Conservation (phyloP, 164 flowering plant species). For the Piper betle region DNA sequence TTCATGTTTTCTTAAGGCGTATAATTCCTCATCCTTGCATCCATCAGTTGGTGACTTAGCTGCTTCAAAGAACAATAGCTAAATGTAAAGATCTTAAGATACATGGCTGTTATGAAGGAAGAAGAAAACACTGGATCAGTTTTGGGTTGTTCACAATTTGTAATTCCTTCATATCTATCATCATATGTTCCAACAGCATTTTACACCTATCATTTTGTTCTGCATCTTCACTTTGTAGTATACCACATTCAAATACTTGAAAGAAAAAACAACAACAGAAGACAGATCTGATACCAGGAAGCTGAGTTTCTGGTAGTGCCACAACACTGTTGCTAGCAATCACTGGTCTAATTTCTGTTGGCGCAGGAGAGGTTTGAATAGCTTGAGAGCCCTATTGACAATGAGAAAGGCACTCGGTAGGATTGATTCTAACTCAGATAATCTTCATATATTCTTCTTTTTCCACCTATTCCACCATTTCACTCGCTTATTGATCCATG, state of each 20-base stretch:
- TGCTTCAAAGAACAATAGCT: constrained; percentile 8
- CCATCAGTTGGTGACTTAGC: constrained; percentile 26
- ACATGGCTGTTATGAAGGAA: not conserved
- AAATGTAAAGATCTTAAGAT: not conserved
- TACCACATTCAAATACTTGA: too few species aligned
- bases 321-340: not conserved
- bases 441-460: too few species aligned
- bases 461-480: too few species aligned
- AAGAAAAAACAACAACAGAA: not conserved
- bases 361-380: not conserved
- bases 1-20: constrained; percentile 42
- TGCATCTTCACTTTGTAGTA: not conserved
- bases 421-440: too few species aligned
- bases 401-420: too few species aligned
- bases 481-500: too few species aligned
- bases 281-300: not conserved
- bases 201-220: not conserved
- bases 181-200: not conserved
- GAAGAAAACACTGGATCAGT: not conserved
- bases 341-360: not conserved
- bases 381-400: not conserved
- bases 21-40: constrained; percentile 45
- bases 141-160: not conserved
- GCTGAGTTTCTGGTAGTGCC: not conserved
- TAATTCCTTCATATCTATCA: not conserved